phyloP scores from a whole-genome alignment of 2,329 filamentous ascomycete species.

The Boeremia lycopersici region DNA sequence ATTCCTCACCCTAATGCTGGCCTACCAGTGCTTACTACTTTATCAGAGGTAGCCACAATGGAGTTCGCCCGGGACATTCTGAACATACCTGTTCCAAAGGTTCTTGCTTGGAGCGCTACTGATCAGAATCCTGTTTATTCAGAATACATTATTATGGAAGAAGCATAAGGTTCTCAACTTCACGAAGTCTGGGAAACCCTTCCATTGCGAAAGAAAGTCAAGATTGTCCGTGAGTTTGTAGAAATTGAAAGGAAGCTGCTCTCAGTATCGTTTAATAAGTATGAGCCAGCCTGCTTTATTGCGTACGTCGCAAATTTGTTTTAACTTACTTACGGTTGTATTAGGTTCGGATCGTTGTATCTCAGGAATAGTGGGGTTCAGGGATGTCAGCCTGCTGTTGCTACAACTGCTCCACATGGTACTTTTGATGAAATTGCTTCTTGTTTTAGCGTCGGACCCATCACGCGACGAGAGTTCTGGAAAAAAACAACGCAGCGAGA shows the following conservation, averaged over 20 bases:
- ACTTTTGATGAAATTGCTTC: slow-evolving; percentile 9
- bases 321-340: slow-evolving; percentile 22
- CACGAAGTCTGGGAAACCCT: slow-evolving; percentile 32
- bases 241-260: slow-evolving; percentile 39
- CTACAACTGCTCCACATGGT: slow-evolving; percentile 24
- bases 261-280: slow-evolving; percentile 36
- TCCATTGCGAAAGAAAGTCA: slow-evolving; percentile 21
- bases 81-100: slow-evolving; percentile 30
- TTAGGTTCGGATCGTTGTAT: slow-evolving; percentile 29
- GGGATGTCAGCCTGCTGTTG: slow-evolving; percentile 40
- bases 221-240: slow-evolving; percentile 36
- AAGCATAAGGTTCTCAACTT: slow-evolving; percentile 31
- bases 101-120: slow-evolving; percentile 32
- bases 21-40: slow-evolving; percentile 12
- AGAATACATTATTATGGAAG: slow-evolving; percentile 43
- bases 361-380: slow-evolving; percentile 27
- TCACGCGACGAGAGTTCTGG: slow-evolving; percentile 32
- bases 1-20: slow-evolving; percentile 33
- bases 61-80: slow-evolving; percentile 22
- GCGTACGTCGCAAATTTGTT: slow-evolving; percentile 16
- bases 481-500: slow-evolving; percentile 28
- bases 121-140: slow-evolving; percentile 31
- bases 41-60: slow-evolving; percentile 20
- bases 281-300: slow-evolving; percentile 24
- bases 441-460: slow-evolving; percentile 31